These are phyloP conservation scores for Russula sp. DNA, from an alignment of 768 basidiomycete species.

Conservation along the genomic window DNA sequence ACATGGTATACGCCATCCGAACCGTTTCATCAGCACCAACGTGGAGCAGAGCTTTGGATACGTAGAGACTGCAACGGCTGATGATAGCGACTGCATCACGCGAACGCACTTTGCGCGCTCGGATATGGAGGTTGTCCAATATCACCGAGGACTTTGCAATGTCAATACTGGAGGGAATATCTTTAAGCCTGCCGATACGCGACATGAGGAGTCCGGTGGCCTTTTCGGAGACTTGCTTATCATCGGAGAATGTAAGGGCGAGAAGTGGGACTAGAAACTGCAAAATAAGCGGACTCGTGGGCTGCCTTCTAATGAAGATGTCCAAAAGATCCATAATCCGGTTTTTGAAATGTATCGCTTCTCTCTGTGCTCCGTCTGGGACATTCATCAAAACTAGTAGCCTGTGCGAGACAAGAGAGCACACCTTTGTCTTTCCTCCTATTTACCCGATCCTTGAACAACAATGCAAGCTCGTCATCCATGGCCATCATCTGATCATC, in stretches of 20 bases:
- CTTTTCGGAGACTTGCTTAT: conserved; percentile 87
- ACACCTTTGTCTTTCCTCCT: conserved; percentile 62
- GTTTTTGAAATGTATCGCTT: conserved; percentile 95
- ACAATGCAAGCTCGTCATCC: conserved; percentile 85
- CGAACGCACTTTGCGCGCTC: conserved; percentile 65
- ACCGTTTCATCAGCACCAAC: conserved; percentile 44
- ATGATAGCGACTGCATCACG: conserved; percentile 62
- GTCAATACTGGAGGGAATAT: conserved; percentile 50
- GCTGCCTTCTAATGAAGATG: conserved; percentile 72
- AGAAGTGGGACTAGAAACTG: conserved; percentile 73
- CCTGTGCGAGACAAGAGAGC: conserved; percentile 27
- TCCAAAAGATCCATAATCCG: conserved; percentile 95
- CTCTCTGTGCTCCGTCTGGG: conserved; percentile 69
- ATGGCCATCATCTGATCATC: conserved; percentile 99
- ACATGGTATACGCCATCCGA: conserved; percentile 56
- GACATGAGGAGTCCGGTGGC: conserved; percentile 73
- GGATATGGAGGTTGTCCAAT: conserved; percentile 62
- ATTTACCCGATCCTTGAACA: conserved; percentile 71
- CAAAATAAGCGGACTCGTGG: conserved; percentile 65
- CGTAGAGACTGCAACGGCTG: conserved; percentile 66
- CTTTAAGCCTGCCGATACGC: conserved; percentile 73
- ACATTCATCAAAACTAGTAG: conserved; percentile 9
- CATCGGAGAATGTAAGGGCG: conserved; percentile 72
- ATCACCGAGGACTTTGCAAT: conserved; percentile 45
- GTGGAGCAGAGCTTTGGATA: conserved; percentile 52